Evolutionary conservation across 495 filamentous ascomycete genomes (phyloP).

Genomic region (Podospora pseudoanserina): DNA sequence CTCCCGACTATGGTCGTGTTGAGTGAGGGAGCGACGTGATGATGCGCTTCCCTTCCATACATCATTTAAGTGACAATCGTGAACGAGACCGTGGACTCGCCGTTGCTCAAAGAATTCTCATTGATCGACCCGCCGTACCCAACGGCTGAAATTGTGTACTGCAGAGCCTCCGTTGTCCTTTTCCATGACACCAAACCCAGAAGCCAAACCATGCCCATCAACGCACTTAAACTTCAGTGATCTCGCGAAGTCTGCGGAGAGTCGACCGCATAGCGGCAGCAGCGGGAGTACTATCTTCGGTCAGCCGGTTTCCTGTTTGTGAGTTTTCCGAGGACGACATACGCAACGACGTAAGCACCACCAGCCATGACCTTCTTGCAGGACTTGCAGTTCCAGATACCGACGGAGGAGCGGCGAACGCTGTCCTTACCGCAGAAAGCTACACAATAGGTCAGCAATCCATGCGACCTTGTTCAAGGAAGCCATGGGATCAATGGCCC

Average conservation of each 20-base stretch:
- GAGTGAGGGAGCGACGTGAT: constrained; percentile 12
- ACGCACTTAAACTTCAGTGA: constrained; percentile 82
- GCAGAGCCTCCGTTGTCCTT: constrained; percentile 36
- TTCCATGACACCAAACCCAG: constrained; percentile 39
- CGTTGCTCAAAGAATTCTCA: constrained; percentile 37
- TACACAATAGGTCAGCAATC: neutral
- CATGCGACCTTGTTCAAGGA: neutral
- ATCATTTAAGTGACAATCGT: constrained; percentile 22
- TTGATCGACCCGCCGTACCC: constrained; percentile 36
- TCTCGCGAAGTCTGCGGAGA: constrained; percentile 94
- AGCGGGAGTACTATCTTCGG: constrained; percentile 72
- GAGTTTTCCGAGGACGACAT: constrained; percentile 46
- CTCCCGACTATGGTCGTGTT: constrained; percentile 18
- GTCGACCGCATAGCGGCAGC: constrained; percentile 95
- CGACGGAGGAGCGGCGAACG: constrained; percentile 86
- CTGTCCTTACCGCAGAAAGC: constrained; percentile 94
- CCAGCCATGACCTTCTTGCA: constrained; percentile 95
- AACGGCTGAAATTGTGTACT: constrained; percentile 31
- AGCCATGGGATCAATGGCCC: neutral
- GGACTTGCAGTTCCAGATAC: constrained; percentile 93
- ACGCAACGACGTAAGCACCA: constrained; percentile 96
- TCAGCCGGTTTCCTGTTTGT: constrained; percentile 15
- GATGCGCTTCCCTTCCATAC: constrained; percentile 9
- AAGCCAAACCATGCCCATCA: constrained; percentile 24
- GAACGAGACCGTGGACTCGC: constrained; percentile 21